Conservation (phyloP, 805 yeast genomes). For the Huiozyma sinensis region DNA sequence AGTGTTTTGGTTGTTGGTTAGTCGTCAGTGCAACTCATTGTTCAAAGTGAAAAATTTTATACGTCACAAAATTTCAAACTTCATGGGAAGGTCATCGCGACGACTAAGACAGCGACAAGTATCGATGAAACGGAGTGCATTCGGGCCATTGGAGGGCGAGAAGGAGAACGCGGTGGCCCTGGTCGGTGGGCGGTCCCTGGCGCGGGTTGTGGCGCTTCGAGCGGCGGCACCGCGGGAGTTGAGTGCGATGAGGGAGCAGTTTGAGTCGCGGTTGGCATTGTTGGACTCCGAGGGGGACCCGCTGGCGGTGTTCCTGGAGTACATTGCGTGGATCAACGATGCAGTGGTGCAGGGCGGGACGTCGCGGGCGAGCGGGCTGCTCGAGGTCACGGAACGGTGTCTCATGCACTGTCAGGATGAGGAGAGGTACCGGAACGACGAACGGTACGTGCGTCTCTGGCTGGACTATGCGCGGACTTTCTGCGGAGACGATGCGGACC, state of each 20-base stretch:
- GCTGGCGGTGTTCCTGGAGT: constrained; percentile 56
- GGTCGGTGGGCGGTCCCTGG: neutral
- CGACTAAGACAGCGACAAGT: no score
- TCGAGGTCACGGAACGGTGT: constrained; percentile 57
- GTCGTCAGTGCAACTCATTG: neutral
- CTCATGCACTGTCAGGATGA: constrained; percentile 58
- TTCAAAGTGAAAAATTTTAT: neutral
- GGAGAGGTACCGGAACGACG: constrained; percentile 63
- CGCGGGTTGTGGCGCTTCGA: neutral
- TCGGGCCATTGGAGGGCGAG: constrained; percentile 42
- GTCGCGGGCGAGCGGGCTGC: constrained; percentile 52
- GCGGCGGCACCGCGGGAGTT: constrained; percentile 20
- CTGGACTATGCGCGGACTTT: constrained; percentile 48
- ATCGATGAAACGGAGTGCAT: constrained; percentile 12
- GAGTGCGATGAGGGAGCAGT: neutral
- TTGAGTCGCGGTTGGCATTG: neutral
- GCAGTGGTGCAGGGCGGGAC: constrained; percentile 53
- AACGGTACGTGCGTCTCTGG: constrained; percentile 74
- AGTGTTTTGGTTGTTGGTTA: no score
- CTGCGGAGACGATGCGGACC: constrained; percentile 44
- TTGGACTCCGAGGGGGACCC: constrained; percentile 59
- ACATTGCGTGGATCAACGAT: constrained; percentile 57
- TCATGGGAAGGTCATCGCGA: no score
- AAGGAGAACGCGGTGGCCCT: constrained; percentile 49
- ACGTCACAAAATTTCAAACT: no score